Conservation (phyloP, 805 yeast genomes). For the Jamesozyma lodderae region DNA sequence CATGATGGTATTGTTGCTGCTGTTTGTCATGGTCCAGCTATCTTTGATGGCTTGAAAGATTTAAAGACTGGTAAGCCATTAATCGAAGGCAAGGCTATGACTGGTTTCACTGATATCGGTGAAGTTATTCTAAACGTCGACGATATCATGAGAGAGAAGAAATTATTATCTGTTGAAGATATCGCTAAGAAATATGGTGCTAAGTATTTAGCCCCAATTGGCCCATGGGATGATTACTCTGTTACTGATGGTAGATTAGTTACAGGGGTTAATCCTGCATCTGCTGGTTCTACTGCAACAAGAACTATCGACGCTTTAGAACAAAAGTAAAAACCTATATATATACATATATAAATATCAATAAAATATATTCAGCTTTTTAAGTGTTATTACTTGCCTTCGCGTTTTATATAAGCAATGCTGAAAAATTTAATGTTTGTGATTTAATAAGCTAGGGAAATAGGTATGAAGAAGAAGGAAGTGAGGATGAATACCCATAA, state of each 20-base stretch:
- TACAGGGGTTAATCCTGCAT: slow-evolving; percentile 60
- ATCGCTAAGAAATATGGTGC: slow-evolving; percentile 36
- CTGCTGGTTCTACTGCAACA: slow-evolving; percentile 41
- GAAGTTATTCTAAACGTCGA: slow-evolving; percentile 31
- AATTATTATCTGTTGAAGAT: slow-evolving; percentile 32
- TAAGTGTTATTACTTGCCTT: too few relatives aligned
- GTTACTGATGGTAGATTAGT: slow-evolving; percentile 50
- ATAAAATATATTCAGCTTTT: too few relatives aligned
- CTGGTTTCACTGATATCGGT: slow-evolving; percentile 55
- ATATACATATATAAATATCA: too few relatives aligned
- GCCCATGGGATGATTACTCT: slow-evolving; percentile 44
- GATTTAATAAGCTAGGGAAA: too few relatives aligned
- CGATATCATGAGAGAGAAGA: slow-evolving; percentile 21
- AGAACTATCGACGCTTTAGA: slow-evolving; percentile 12
- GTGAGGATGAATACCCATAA: background rate
- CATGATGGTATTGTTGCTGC: slow-evolving; percentile 51
- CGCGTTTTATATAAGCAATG: background rate
- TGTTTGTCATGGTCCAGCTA: slow-evolving; percentile 62
- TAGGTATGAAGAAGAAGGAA: too few relatives aligned
- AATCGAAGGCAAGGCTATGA: slow-evolving; percentile 43
- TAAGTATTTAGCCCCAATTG: slow-evolving; percentile 37
- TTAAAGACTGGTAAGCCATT: slow-evolving; percentile 35
- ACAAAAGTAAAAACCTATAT: too few relatives aligned
- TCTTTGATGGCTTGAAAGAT: slow-evolving; percentile 42
- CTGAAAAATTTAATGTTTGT: background rate